Conservation (phyloP, 2,329 filamentous ascomycete genomes). For the Venturiaceae sp. region DNA sequence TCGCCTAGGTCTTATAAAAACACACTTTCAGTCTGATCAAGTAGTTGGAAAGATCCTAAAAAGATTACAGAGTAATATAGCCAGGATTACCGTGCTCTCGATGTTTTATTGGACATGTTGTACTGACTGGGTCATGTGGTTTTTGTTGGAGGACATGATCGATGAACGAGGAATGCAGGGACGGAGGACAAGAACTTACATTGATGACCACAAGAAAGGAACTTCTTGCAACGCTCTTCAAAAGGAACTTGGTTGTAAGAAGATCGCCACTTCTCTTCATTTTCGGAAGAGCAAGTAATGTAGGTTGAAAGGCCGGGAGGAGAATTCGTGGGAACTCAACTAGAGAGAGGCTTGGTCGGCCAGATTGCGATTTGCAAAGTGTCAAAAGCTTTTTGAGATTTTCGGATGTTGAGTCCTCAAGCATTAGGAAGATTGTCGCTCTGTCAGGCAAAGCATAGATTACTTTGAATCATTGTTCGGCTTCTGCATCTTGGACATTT, state of each 20-base stretch:
- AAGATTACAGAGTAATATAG: too few relatives aligned
- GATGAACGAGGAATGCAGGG: neutral
- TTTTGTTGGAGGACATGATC: neutral
- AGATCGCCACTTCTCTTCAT: slow-evolving; percentile 28
- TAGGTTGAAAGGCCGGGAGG: slow-evolving; percentile 48
- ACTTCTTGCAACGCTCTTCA: slow-evolving; percentile 17
- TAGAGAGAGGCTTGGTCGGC: slow-evolving; percentile 19
- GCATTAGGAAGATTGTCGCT: neutral
- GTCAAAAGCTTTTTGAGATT: slow-evolving; percentile 9
- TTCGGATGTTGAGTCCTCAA: slow-evolving; percentile 9
- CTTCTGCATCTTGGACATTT: neutral
- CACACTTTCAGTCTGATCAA: too few relatives aligned
- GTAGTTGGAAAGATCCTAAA: too few relatives aligned
- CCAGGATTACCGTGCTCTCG: too few relatives aligned
- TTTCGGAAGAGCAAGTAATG: slow-evolving; percentile 44
- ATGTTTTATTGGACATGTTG: too few relatives aligned
- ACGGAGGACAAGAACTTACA: slow-evolving; percentile 12
- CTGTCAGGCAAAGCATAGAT: neutral
- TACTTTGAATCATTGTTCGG: neutral
- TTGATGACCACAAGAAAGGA: slow-evolving; percentile 20
- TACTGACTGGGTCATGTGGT: neutral
- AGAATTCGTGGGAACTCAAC: slow-evolving; percentile 55
- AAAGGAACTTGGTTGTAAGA: slow-evolving; percentile 22
- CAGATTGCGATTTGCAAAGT: neutral
- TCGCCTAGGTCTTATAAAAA: neutral